These are phyloP conservation scores for Xylaria sp. DNA, from an alignment of 2,329 filamentous ascomycete species.

Conservation along the genomic window DNA sequence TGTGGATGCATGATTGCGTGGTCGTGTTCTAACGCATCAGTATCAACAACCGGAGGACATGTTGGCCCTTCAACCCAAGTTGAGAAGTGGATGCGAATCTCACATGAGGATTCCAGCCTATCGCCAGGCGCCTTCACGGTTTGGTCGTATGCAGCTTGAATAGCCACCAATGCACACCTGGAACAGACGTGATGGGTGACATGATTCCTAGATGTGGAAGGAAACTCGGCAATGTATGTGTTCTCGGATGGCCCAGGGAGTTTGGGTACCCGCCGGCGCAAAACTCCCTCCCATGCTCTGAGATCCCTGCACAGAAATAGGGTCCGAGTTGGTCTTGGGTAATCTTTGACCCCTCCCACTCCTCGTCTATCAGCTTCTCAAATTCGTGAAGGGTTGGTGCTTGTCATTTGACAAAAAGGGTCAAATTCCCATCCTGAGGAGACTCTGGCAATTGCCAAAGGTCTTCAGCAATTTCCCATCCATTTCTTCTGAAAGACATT, in stretches of 20 bases:
- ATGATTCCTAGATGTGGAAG: conserved; percentile 29
- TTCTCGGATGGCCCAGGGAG: conserved; percentile 19
- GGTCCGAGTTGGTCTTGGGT: conserved; percentile 33
- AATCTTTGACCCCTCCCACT: conserved; percentile 31
- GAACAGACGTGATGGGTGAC: conserved; percentile 30
- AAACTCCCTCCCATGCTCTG: conserved; percentile 20
- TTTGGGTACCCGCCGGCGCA: conserved; percentile 24
- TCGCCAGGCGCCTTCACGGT: conserved; percentile 21
- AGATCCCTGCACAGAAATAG: conserved; percentile 36
- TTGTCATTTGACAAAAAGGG: conserved; percentile 35
- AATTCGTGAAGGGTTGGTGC: conserved; percentile 15
- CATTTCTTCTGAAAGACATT: not conserved
- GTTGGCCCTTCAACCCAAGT: conserved; percentile 27
- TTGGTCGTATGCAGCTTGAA: conserved; percentile 34
- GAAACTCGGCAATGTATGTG: conserved; percentile 30
- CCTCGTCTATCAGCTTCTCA: conserved; percentile 27
- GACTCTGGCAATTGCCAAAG: conserved; percentile 11
- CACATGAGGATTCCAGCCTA: conserved; percentile 35
- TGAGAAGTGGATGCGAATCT: conserved; percentile 29
- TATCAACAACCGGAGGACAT: conserved; percentile 27
- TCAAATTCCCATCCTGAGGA: conserved; percentile 16
- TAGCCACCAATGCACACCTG: conserved; percentile 29
- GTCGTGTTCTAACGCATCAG: conserved; percentile 25
- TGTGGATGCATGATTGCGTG: conserved; percentile 39
- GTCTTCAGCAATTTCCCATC: conserved; percentile 14